These are phyloP conservation scores for Dysphania ambrosioides DNA, from an alignment of 148 eudicot species.

Conservation along the genomic window DNA sequence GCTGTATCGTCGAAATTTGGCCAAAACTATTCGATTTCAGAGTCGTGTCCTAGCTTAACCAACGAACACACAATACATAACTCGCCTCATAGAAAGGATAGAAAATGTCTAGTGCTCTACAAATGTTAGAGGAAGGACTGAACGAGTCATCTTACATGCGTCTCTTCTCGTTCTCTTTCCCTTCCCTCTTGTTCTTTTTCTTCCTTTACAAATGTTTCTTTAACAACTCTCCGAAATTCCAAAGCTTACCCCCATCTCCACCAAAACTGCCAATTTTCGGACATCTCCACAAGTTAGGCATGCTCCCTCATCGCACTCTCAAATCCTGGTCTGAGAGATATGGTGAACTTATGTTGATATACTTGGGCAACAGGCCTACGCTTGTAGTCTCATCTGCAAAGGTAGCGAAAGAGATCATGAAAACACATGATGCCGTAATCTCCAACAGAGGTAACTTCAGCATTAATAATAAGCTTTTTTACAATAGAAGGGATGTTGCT, in stretches of 20 bases:
- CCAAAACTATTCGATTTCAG: too few species aligned
- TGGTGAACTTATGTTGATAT: conserved; percentile 48
- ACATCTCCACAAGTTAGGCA: conserved; percentile 52
- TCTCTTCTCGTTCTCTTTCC: neutral
- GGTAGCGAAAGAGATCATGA: conserved; percentile 45
- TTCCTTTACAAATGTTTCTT: conserved; percentile 31
- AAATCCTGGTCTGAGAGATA: conserved; percentile 27
- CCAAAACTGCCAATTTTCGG: conserved; percentile 67
- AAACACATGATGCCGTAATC: conserved; percentile 50
- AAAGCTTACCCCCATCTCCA: conserved; percentile 38
- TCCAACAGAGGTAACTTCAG: conserved; percentile 33
- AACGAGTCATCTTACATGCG: neutral
- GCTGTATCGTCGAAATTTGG: too few species aligned
- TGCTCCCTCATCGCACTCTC: conserved; percentile 38
- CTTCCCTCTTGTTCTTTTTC: conserved; percentile 13
- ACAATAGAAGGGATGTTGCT: conserved; percentile 28
- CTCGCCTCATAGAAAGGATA: too few species aligned
- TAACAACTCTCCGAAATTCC: neutral
- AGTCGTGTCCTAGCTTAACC: too few species aligned
- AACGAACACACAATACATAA: too few species aligned
- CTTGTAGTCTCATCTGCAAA: conserved; percentile 46
- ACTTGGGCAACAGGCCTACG: conserved; percentile 38
- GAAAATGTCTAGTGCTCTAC: neutral
- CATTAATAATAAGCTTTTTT: conserved; percentile 17
- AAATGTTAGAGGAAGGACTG: neutral